Percentiles rank a stretch among this genome's conserved stretches.
Evolutionary conservation across 2,329 filamentous ascomycete genomes (phyloP).

Genomic region (Neonectria magnoliae): DNA sequence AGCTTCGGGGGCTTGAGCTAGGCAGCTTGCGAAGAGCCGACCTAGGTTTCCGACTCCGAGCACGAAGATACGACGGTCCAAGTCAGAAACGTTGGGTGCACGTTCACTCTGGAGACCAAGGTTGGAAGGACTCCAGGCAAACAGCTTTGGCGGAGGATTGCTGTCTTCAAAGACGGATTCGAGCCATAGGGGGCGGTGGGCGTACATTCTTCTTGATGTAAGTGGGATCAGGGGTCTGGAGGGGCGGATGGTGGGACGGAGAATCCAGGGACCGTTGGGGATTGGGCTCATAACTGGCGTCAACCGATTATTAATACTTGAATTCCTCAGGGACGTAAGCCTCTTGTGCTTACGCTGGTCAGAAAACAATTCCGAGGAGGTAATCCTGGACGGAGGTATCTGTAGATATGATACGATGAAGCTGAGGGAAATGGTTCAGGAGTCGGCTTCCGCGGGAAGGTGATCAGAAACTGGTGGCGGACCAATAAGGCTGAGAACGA

Average conservation of each 20-base stretch:
- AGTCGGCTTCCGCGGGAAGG: background rate
- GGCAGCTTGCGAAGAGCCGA: conserved; percentile 77
- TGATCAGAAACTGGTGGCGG: background rate
- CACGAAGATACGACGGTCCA: conserved; percentile 72
- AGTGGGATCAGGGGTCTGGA: background rate
- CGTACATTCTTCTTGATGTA: conserved; percentile 35
- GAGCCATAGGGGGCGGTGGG: conserved; percentile 49
- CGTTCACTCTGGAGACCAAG: conserved; percentile 25
- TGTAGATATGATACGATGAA: background rate
- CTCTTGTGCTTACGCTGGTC: background rate
- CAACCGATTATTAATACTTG: too few species aligned
- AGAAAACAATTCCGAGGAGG: background rate
- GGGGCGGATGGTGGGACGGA: background rate
- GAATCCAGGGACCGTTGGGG: background rate
- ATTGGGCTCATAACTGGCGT: conserved; percentile 10
- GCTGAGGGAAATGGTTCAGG: background rate
- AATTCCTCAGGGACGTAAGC: background rate
- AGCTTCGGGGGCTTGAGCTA: conserved; percentile 67
- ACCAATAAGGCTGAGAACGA: background rate
- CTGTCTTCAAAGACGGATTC: conserved; percentile 40
- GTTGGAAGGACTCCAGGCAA: conserved; percentile 49
- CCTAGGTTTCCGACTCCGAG: conserved; percentile 86
- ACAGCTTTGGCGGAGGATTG: conserved; percentile 47
- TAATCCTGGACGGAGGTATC: background rate
- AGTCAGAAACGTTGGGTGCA: conserved; percentile 11